These are phyloP conservation scores for Ceratobasidium sp. DNA, from an alignment of 1,284 basidiomycete genomes.

Conservation along the genomic window DNA sequence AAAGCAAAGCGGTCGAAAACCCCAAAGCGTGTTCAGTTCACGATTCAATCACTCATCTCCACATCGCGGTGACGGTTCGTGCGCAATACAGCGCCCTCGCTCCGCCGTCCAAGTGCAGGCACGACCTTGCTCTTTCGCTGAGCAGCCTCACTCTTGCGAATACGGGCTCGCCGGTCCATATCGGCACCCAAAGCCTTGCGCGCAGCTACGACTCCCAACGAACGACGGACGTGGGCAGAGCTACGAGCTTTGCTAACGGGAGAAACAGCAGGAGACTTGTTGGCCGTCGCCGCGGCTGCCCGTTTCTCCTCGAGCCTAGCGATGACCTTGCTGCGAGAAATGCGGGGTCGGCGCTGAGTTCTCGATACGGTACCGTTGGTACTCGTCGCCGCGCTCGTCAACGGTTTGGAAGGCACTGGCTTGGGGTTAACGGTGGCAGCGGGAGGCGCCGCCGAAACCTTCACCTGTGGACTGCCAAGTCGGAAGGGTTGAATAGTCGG, in stretches of 20 bases:
- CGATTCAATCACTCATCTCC: conserved; percentile 27
- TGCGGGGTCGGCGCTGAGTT: conserved; percentile 73
- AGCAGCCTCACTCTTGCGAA: conserved; percentile 43
- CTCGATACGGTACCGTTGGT: conserved; percentile 6
- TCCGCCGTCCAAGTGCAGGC: conserved; percentile 15
- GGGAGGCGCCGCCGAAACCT: not conserved
- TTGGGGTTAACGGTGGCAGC: conserved; percentile 11
- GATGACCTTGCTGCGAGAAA: conserved; percentile 82
- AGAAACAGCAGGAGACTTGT: conserved; percentile 15
- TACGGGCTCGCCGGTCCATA: conserved; percentile 27
- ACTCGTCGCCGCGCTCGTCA: not conserved
- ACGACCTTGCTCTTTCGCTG: conserved; percentile 22
- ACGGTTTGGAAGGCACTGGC: not conserved
- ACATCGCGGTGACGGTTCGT: conserved; percentile 1
- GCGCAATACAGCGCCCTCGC: conserved; percentile 36
- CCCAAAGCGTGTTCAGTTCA: not conserved
- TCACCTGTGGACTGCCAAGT: conserved; percentile 27
- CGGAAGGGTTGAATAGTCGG: conserved; percentile 43
- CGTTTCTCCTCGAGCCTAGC: conserved; percentile 80
- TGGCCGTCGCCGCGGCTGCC: conserved; percentile 58
- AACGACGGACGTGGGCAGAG: conserved; percentile 34
- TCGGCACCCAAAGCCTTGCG: conserved; percentile 32
- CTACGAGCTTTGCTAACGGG: conserved; percentile 39
- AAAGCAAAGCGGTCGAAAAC: conserved; percentile 2
- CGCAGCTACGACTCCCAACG: conserved; percentile 29